Conservation (phyloP, 1,284 basidiomycete species). For the Puccinia coronata region DNA sequence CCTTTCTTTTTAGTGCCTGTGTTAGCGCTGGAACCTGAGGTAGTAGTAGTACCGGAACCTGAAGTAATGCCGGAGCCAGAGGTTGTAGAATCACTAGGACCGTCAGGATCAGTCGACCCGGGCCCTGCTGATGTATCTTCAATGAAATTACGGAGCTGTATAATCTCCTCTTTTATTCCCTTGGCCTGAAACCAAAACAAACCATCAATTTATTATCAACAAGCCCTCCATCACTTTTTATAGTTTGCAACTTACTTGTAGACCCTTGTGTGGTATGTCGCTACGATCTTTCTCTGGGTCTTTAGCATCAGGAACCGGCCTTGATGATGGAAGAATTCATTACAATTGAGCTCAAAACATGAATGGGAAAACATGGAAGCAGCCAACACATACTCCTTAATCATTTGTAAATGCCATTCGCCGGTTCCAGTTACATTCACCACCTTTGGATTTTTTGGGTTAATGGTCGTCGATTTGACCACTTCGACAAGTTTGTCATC, state of each 20-base stretch:
- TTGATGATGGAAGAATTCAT: background rate
- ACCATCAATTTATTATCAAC: background rate
- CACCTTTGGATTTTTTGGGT: constrained; percentile 2
- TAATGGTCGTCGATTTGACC: background rate
- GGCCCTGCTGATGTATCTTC: constrained; percentile 7
- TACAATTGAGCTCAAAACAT: background rate
- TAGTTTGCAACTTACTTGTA: constrained; percentile 30
- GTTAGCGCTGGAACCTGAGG: no score
- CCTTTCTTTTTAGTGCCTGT: no score
- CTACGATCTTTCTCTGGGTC: background rate
- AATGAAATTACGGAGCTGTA: constrained; percentile 9
- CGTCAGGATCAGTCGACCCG: constrained; percentile 7
- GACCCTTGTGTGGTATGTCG: constrained; percentile 23
- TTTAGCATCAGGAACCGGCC: constrained; percentile 18
- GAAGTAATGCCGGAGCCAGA: no score
- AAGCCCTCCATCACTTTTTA: background rate
- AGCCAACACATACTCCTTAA: constrained; percentile 25
- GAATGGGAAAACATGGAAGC: background rate
- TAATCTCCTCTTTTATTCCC: constrained; percentile 10
- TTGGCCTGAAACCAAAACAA: background rate
- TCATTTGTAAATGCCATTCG: constrained; percentile 39
- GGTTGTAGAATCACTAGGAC: background rate
- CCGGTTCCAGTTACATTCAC: background rate
- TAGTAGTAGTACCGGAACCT: no score
- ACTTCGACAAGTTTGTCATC: background rate